Evolutionary conservation across 2,329 filamentous ascomycete genomes (phyloP), one percentile per base, ranked within the genome.

Genomic region (Ceratocystis huliohia): DNA sequence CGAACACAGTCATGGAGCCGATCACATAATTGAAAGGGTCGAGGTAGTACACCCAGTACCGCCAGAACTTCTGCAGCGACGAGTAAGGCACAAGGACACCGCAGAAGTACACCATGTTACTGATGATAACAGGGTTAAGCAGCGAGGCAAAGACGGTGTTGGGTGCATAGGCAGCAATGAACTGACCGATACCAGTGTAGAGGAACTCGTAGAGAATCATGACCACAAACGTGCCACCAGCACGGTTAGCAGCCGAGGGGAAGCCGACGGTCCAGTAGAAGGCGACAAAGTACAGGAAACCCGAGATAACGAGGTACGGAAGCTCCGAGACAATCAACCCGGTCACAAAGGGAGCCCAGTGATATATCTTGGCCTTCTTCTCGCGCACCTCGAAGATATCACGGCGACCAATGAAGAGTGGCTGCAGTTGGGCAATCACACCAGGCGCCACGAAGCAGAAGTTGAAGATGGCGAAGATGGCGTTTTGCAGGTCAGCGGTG

Each of bases 21-120:
- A 85, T 82, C 3, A 86, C 74, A 67, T 85, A 86, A 74, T 81
- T 84, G 76, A 84, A 85, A 0, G 83, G 83, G 70, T 85, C 82
- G 17, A 84, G 71, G 64, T 77, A 84, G 74, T 85, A 85, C 4
- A 87, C 80, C 84, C 84, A 88, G 69, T 80, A 81, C 28, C 78
- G 76, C 88, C 88, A 91, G 74, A 91, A 91, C 0, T 74, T 70
- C 7, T 84, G 81, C 25, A 91, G 79, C 30, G 80, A 79, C 0
- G 71, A 71, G 69, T 86, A 89, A 0, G 88, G 87, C 0, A 91
- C 88, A 4, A 90, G 78, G 1, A 91, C 86, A 69, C 88, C 88
- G 70, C 87, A 91, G 77, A 92, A 91, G 1, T 81, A 82, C 7
- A 89, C 80, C 2, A 90, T 77, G 50, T 84, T 73, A 71, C 80